phyloP scores from a whole-genome alignment of 371 early-diverging fungal species.

The Mucor lusitanicus region DNA sequence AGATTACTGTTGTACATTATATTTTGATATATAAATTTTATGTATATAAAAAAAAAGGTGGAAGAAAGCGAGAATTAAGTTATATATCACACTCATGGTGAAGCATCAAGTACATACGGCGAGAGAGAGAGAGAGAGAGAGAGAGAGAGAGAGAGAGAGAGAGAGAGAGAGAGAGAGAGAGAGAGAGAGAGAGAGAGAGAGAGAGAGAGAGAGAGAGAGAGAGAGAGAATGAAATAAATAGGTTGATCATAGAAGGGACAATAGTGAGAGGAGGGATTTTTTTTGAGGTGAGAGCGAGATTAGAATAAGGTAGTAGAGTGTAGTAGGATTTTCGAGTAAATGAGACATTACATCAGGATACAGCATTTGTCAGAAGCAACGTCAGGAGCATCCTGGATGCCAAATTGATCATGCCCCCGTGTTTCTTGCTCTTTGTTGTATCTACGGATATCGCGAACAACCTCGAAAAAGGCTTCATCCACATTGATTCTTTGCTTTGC shows the following conservation, averaged over 20 bases:
- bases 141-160: not conserved
- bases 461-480: constrained; percentile 85
- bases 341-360: constrained; percentile 28
- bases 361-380: constrained; percentile 35
- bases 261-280: not conserved
- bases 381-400: constrained; percentile 26
- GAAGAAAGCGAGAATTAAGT: not conserved
- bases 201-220: not conserved
- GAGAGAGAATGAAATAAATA: not conserved
- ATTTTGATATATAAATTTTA: not conserved
- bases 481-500: constrained; percentile 90
- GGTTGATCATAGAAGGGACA: not conserved
- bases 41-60: not conserved
- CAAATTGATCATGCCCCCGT: constrained; percentile 26
- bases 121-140: not conserved
- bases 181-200: not conserved
- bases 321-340: not conserved
- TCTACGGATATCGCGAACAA: constrained; percentile 76
- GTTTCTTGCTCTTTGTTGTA: constrained; percentile 34
- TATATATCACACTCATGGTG: not conserved
- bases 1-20: not conserved
- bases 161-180: not conserved
- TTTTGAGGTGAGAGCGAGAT: not conserved
- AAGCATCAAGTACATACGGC: not conserved
- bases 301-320: not conserved